Base-by-base conservation (phyloP, 1,284 basidiomycete genomes). In the Hypsizygus ulmarius region DNA sequence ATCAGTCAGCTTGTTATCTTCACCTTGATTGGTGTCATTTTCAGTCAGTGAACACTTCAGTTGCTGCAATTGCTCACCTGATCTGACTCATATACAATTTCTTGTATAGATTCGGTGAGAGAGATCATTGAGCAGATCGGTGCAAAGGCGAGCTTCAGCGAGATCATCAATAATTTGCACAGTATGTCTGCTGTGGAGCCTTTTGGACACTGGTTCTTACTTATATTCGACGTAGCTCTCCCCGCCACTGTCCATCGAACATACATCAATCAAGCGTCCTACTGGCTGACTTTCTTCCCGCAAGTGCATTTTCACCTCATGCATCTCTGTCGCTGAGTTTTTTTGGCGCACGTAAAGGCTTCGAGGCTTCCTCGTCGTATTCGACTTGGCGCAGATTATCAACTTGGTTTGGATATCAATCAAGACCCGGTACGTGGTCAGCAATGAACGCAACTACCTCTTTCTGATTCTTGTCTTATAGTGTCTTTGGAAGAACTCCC, bases 231-330 rank as follows among this genome's bases (percentile, higher is more conserved):
- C 46, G 33, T 56, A 90, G 87, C 75, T 34, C 70, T 91, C 8
- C 87, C 89, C n/a, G 71, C 66, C 5, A 75, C 65, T 12, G 88
- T 97, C 61, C 85, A 89, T 60, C 70, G 72, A 47, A 90, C 91
- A 0, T 94, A 93, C 58, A 85, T 93, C 55, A 81, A 87, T 58
- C 89, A 93, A 60, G 74, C 84, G 3, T 87, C 87, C 21, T 95
- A 94, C 67, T 97, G 95, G 95, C 71, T 97, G 42, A 96, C 93
- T 5, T 96, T 87, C 72, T 91, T 96, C 74, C 93, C 94, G 79
- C 89, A 65, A 28, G 84, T 74, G 27, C 33, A 28, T n/a, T 21
- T 47, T 30, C 36, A 14, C 19, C 8, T 37, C 43, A n/a, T 12
- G 9, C 42, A 15, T 16, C 29, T 32, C 28, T 36, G 19, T 6